Percentiles rank a stretch among this genome's conserved stretches.
Evolutionary conservation across 2,329 filamentous ascomycete genomes (phyloP).

Genomic region (Septoria petroselini): DNA sequence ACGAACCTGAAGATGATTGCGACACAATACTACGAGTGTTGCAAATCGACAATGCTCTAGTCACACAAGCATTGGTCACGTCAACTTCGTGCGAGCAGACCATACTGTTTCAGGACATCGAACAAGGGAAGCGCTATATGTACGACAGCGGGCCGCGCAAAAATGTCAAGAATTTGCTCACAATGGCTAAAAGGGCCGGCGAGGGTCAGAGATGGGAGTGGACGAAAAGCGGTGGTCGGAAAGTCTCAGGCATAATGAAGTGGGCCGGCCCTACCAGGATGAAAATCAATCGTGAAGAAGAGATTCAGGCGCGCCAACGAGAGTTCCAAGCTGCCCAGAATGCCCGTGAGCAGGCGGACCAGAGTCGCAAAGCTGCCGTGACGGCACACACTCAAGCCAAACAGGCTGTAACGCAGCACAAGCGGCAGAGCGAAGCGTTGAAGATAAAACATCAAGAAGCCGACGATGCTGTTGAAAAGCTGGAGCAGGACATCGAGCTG

Average conservation of each 20-base stretch:
- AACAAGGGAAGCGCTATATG: constrained; percentile 68
- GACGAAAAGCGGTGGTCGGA: constrained; percentile 49
- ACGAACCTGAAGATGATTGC: constrained; percentile 70
- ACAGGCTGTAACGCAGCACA: constrained; percentile 51
- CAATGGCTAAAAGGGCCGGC: constrained; percentile 55
- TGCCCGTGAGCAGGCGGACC: constrained; percentile 54
- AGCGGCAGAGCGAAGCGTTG: constrained; percentile 48
- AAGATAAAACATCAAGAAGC: constrained; percentile 57
- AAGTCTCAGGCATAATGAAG: constrained; percentile 53
- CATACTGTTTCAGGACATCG: constrained; percentile 67
- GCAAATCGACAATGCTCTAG: constrained; percentile 72
- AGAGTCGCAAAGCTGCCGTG: constrained; percentile 49
- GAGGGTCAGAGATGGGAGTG: constrained; percentile 58
- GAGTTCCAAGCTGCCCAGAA: constrained; percentile 35
- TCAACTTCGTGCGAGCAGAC: constrained; percentile 78
- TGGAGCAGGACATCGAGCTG: constrained; percentile 63
- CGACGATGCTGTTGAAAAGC: constrained; percentile 60
- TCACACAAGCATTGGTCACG: constrained; percentile 81
- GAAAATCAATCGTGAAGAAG: constrained; percentile 35
- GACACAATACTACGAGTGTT: constrained; percentile 78
- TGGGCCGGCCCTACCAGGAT: constrained; percentile 60
- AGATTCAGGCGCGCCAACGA: constrained; percentile 44
- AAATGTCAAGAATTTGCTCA: constrained; percentile 72
- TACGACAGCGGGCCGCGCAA: constrained; percentile 49
- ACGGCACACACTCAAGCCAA: constrained; percentile 51